A percentile compares a stretch with the other conserved stretches of the same genome.
Conservation (phyloP, 331 rosid genomes). For the Malus hybrid region DNA sequence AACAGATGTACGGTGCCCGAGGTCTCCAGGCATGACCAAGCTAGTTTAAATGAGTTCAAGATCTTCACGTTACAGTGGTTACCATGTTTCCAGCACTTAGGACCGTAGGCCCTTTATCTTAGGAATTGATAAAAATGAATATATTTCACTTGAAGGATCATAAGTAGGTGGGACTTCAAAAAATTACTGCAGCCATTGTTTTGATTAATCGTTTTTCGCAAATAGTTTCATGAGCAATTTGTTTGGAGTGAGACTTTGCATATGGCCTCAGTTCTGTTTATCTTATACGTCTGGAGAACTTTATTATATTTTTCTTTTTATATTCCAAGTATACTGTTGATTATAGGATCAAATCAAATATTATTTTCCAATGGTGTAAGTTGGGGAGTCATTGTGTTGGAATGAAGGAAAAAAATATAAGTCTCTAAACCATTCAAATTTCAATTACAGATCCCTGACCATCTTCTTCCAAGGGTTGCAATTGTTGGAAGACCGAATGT, state of each 20-base stretch:
- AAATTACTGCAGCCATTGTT: background rate
- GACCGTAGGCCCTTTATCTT: background rate
- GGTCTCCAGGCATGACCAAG: background rate
- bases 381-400: conserved; percentile 8
- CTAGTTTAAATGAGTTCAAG: background rate
- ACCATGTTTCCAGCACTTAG: background rate
- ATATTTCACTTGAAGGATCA: background rate
- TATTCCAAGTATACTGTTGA: background rate
- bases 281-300: background rate
- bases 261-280: background rate
- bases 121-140: background rate
- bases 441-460: conserved; percentile 71
- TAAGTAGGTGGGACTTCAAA: background rate
- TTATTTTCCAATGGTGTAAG: background rate
- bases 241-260: background rate
- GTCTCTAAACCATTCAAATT: conserved; percentile 13
- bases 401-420: background rate
- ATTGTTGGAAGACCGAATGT: conserved; percentile 94
- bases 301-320: background rate
- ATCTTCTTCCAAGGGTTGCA: conserved; percentile 80
- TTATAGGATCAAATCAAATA: background rate
- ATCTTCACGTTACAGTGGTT: background rate
- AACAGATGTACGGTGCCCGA: background rate
- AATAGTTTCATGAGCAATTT: background rate
- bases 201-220: background rate